Evolutionary conservation across 1,284 basidiomycete species (phyloP).

Genomic region (Cutaneotrichosporon dermatis): DNA sequence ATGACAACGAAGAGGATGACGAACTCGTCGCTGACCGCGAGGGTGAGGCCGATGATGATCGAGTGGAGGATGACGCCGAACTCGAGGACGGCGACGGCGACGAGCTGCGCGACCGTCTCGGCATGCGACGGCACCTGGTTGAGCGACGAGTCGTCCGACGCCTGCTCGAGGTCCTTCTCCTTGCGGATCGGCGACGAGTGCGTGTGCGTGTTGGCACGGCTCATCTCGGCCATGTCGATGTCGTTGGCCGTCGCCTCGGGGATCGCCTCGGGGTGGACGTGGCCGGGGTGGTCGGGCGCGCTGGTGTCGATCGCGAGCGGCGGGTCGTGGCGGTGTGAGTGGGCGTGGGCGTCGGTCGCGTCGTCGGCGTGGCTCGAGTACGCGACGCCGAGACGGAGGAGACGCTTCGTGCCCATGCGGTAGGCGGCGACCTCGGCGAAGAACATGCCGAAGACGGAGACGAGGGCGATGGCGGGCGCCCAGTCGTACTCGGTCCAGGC

Average conservation of each 20-base stretch:
- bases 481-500: slow-evolving; percentile 74
- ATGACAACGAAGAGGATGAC: slow-evolving; percentile 83
- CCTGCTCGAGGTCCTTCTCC: slow-evolving; percentile 1
- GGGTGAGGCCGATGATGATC: slow-evolving; percentile 87
- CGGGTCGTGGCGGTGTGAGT: slow-evolving; percentile 62
- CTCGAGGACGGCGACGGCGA: slow-evolving; percentile 56
- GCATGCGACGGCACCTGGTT: slow-evolving; percentile 23
- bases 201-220: no score
- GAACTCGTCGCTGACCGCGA: slow-evolving; percentile 79
- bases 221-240: not conserved
- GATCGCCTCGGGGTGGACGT: slow-evolving; percentile 24
- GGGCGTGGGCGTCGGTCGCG: slow-evolving; percentile 58
- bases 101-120: slow-evolving; percentile 62
- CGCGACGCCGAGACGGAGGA: slow-evolving; percentile 35
- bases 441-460: slow-evolving; percentile 77
- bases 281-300: slow-evolving; percentile 21
- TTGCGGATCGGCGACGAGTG: not conserved
- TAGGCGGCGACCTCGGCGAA: slow-evolving; percentile 79
- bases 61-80: slow-evolving; percentile 85
- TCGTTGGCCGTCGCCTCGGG: slow-evolving; percentile 8
- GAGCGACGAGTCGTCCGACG: slow-evolving; percentile 12
- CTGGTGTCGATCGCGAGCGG: slow-evolving; percentile 32
- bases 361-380: slow-evolving; percentile 53
- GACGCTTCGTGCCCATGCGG: slow-evolving; percentile 52
- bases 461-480: slow-evolving; percentile 70